phyloP scores from a whole-genome alignment of 148 eudicot genomes.

The Chenopodium berlandieri region DNA sequence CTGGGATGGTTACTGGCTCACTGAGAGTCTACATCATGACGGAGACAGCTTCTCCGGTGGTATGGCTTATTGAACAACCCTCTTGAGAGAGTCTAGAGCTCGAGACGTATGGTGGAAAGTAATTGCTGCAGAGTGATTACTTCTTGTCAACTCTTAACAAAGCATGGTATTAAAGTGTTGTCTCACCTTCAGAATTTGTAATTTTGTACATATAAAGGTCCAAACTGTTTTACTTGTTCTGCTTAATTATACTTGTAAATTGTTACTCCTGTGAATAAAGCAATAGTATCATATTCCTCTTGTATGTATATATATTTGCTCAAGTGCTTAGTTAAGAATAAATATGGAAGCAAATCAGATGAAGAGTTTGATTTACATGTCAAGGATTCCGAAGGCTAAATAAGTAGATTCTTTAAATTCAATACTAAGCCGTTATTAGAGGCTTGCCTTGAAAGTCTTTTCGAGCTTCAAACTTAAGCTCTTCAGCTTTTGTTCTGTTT shows the following conservation, averaged over 20 bases:
- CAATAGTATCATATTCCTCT: background rate
- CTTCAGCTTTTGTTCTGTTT: too few relatives aligned
- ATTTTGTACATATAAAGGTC: conserved; percentile 14
- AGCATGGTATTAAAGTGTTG: background rate
- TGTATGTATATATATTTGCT: background rate
- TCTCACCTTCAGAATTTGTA: conserved; percentile 11
- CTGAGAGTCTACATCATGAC: conserved; percentile 84
- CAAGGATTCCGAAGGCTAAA: background rate
- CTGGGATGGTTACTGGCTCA: conserved; percentile 99
- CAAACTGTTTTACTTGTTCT: conserved; percentile 3
- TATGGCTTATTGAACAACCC: conserved; percentile 66
- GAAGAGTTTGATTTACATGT: background rate
- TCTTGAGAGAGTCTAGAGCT: background rate
- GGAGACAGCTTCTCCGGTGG: conserved; percentile 90
- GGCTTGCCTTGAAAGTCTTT: background rate
- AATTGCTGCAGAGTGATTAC: background rate
- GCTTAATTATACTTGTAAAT: conserved; percentile 15
- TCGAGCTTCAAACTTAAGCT: background rate
- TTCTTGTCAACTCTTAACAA: background rate
- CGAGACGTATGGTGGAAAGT: too few relatives aligned
- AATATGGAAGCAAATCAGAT: background rate
- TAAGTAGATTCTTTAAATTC: background rate
- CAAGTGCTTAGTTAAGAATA: background rate
- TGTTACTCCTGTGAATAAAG: conserved; percentile 10
- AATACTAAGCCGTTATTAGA: background rate